Evolutionary conservation across 352 stramenopile genomes (phyloP).

Genomic region (Hyaloperonospora arabidopsidis): DNA sequence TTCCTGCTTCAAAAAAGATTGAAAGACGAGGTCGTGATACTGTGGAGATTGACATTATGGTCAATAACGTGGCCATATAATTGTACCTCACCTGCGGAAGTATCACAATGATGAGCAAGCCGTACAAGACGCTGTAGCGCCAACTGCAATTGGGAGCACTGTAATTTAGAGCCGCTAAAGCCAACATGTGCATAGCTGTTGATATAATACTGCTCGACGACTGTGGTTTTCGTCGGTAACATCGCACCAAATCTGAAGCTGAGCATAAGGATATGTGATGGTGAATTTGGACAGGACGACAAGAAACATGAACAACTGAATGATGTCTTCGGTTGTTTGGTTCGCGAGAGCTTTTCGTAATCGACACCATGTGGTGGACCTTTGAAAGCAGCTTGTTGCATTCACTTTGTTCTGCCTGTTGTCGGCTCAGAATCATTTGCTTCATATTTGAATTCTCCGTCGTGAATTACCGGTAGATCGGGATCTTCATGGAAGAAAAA

Average conservation of each 20-base stretch:
- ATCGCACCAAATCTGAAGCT: slow-evolving; percentile 36
- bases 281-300: slow-evolving; percentile 54
- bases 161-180: slow-evolving; percentile 38
- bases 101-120: slow-evolving; percentile 32
- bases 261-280: slow-evolving; percentile 36
- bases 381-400: background rate
- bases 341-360: slow-evolving; percentile 28
- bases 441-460: too few species aligned
- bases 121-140: slow-evolving; percentile 22
- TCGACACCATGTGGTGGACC: slow-evolving; percentile 5
- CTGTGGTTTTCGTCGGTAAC: slow-evolving; percentile 33
- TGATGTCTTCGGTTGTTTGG: slow-evolving; percentile 33
- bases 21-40: too few species aligned
- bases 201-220: slow-evolving; percentile 45
- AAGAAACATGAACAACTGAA: slow-evolving; percentile 48
- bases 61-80: background rate
- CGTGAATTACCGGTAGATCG: slow-evolving; percentile 15
- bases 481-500: slow-evolving; percentile 39
- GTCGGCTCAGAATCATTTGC: too few species aligned
- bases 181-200: slow-evolving; percentile 34
- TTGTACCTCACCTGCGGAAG: slow-evolving; percentile 32
- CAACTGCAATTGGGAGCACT: slow-evolving; percentile 40
- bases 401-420: too few species aligned
- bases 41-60: too few species aligned
- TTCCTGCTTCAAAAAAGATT: too few species aligned